These are phyloP conservation scores for Trichoderma asperelloides DNA, from an alignment of 495 filamentous ascomycete genomes.

Conservation along the genomic window DNA sequence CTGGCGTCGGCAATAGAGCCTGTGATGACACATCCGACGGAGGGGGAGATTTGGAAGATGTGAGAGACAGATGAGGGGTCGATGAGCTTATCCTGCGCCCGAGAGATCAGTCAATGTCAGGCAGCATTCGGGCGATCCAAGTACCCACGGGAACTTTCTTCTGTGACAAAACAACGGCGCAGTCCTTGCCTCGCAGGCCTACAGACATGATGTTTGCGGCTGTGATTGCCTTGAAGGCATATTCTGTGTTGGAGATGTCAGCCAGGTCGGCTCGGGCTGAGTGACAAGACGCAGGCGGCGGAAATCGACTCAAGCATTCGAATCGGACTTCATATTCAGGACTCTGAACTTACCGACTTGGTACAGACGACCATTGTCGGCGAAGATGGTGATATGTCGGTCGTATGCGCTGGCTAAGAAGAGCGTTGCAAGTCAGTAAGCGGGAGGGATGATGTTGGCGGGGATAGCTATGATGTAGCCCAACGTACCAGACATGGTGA, in stretches of 20 bases:
- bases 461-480: constrained; percentile 17
- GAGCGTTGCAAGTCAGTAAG: constrained; percentile 11
- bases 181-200: constrained; percentile 90
- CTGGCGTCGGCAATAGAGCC: constrained; percentile 96
- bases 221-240: constrained; percentile 99
- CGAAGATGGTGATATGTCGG: constrained; percentile 99
- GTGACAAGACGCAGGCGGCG: background rate
- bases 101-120: constrained; percentile 12
- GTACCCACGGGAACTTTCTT: constrained; percentile 95
- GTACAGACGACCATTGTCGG: constrained; percentile 93
- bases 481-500: constrained; percentile 11
- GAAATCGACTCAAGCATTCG: background rate
- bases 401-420: constrained; percentile 85
- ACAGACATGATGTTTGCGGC: constrained; percentile 97
- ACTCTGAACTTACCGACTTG: constrained; percentile 84
- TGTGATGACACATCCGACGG: constrained; percentile 96
- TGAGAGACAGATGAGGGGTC: constrained; percentile 95
- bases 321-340: background rate
- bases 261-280: background rate
- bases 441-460: constrained; percentile 17
- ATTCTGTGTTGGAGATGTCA: constrained; percentile 50
- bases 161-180: constrained; percentile 93
- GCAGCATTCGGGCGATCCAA: constrained; percentile 10
- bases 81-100: constrained; percentile 86
- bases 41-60: constrained; percentile 92